These are phyloP conservation scores for Apium graveolens DNA, from an alignment of 129 eudicot genomes.

Conservation along the genomic window DNA sequence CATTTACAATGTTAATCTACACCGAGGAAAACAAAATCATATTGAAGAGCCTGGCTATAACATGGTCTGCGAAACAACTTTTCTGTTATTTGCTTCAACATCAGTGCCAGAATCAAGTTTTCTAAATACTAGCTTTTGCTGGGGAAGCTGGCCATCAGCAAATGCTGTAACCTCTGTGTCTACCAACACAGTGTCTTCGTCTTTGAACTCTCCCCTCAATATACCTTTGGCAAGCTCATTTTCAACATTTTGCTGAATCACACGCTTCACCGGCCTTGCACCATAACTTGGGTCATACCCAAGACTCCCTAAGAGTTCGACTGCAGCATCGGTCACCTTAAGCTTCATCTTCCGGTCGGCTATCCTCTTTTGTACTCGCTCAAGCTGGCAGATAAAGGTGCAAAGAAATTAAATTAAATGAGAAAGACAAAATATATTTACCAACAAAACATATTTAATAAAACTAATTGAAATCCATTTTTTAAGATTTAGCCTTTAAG, in stretches of 20 bases:
- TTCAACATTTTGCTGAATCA: conserved; percentile 83
- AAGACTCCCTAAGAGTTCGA: conserved; percentile 65
- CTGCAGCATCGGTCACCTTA: conserved; percentile 61
- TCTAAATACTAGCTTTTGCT: conserved; percentile 73
- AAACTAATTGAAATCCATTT: too few relatives aligned
- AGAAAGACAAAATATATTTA: not conserved
- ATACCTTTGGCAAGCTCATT: conserved; percentile 96
- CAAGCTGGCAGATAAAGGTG: conserved; percentile 40
- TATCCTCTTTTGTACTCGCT: conserved; percentile 75
- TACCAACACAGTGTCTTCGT: conserved; percentile 64
- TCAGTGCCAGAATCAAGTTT: conserved; percentile 27
- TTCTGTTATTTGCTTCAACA: conserved; percentile 30
- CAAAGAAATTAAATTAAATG: not conserved
- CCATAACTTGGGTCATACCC: conserved; percentile 98
- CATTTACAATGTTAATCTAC: not conserved
- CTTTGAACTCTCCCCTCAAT: conserved; percentile 86
- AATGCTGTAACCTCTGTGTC: conserved; percentile 89
- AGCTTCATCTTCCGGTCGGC: conserved; percentile 75
- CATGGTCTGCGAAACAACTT: conserved; percentile 34
- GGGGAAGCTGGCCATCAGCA: conserved; percentile 85
- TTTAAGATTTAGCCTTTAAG: too few relatives aligned
- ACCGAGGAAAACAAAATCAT: not conserved
- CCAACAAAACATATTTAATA: too few relatives aligned
- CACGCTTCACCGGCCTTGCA: conserved; percentile 96
- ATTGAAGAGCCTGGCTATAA: not conserved